A percentile compares a stretch with the other conserved stretches of the same genome.
These are phyloP conservation scores for Cardamine chenopodiifolia DNA, from an alignment of 345 rosid species.

Conservation along the genomic window DNA sequence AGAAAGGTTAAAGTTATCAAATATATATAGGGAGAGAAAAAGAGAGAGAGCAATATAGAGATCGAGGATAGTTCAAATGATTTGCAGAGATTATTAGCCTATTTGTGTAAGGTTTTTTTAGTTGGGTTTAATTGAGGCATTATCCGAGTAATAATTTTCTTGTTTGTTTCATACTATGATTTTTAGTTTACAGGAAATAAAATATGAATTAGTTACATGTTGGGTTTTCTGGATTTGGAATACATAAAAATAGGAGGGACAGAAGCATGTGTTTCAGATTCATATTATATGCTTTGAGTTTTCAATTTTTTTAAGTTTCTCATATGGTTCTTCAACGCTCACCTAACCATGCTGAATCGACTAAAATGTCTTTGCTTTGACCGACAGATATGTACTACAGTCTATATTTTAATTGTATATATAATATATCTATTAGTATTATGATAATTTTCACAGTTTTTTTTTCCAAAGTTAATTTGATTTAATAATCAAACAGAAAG, in stretches of 20 bases:
- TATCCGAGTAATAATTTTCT: not conserved
- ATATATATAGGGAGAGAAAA: not conserved
- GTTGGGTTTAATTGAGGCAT: conserved; percentile 26
- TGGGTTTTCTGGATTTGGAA: conserved; percentile 8
- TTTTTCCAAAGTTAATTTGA: not conserved
- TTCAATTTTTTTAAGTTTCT: not conserved
- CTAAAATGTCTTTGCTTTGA: conserved; percentile 19
- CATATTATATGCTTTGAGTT: conserved; percentile 7
- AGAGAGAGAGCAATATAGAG: conserved; percentile 11
- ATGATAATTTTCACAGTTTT: not conserved
- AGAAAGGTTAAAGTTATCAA: conserved; percentile 22
- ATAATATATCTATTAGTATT: not conserved
- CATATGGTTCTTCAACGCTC: conserved; percentile 23
- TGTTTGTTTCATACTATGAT: not conserved
- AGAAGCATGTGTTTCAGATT: conserved; percentile 33
- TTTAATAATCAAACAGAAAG: not conserved
- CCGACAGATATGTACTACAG: conserved; percentile 1
- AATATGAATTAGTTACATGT: not conserved
- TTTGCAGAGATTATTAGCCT: conserved; percentile 20
- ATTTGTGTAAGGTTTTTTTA: conserved; percentile 13
- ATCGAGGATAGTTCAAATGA: conserved; percentile 24
- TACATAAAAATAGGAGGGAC: conserved; percentile 14
- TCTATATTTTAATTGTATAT: not conserved
- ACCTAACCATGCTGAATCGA: conserved; percentile 28
- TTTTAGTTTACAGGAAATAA: not conserved